Base-by-base conservation (phyloP, 2,329 filamentous ascomycete species). In the Botrytis cinerea region DNA sequence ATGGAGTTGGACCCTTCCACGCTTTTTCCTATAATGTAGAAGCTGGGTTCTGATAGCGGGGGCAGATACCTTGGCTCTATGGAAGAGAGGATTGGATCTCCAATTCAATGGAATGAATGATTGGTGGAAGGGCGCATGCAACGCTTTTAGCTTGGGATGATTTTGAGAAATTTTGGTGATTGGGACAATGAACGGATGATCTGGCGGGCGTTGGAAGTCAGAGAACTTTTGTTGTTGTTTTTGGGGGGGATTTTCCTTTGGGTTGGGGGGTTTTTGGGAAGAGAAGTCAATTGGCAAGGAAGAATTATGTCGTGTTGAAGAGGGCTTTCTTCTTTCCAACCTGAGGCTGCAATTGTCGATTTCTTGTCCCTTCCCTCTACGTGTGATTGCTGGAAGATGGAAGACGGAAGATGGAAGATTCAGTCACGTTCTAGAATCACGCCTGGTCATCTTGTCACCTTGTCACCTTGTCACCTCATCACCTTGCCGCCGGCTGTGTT, bases 1-100 rank as follows among this genome's bases (percentile, higher is more conserved):
- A 69, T 68, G 48, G 66, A 57, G 48, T 68, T 57, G 66, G 32
- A 57, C 66, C 48, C 66, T 68, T 68, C 66, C 66, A 68, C 66
- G 35, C 66, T 68, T 57, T 57, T 68, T 40, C 46, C 64, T 68
- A 68, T 10, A 69, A 69, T n/a, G 51, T 66, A 51, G 48, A 69
- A 69, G 51, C 48, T 57, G 32, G 51, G 38, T 68, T 25, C 48
- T 54, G 66, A 68, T 57, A 69, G 66, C 66, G 66, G 66, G 66
- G 66, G n/a, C n/a, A 28, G 66, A 69, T 45, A 38, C 45, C 18
- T 28, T 43, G 48, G 9, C 22, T 69, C 35, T 57, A 22, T 69
- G n/a, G 35, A 45, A 43, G 48, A 69, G 48, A n/a, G 16, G 48
- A 69, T 57, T 57, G 48, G 48, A 25, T 68, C 46, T 28, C 28